Percentiles rank a stretch among this genome's conserved stretches.
Evolutionary conservation across 1,284 basidiomycete species (phyloP).

Genomic region (Singerocomus inundabilis): DNA sequence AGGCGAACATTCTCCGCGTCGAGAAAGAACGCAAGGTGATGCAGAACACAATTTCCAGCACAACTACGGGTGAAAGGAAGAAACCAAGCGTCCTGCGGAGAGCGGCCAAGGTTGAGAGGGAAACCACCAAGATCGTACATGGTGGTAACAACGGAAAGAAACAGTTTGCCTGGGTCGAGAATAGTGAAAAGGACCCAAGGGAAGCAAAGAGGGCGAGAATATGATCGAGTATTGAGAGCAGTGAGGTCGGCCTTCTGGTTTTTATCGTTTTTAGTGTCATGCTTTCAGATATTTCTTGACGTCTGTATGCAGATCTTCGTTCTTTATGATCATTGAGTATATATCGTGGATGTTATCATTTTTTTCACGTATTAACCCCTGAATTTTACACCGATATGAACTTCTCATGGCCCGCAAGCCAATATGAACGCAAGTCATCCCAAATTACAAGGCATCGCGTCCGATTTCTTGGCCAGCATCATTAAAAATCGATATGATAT

Average conservation of each 20-base stretch:
- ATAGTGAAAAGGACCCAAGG: conserved; percentile 6
- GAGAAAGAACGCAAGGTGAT: conserved; percentile 29
- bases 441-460: too few species aligned
- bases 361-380: neutral
- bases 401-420: neutral
- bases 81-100: conserved; percentile 31
- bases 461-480: neutral
- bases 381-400: neutral
- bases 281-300: conserved; percentile 13
- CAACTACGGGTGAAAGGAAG: conserved; percentile 4
- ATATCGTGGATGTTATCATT: conserved; percentile 1
- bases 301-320: conserved; percentile 11
- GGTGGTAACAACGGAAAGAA: conserved; percentile 3
- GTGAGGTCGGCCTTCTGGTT: neutral
- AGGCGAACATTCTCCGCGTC: conserved; percentile 23
- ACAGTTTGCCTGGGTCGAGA: neutral
- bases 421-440: neutral
- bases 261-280: conserved; percentile 1
- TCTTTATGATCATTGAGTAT: conserved; percentile 8
- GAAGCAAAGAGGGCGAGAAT: conserved; percentile 17
- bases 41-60: conserved; percentile 11
- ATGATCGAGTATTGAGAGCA: conserved; percentile 2
- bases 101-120: conserved; percentile 2
- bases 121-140: neutral
- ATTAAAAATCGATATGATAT: neutral